Evolutionary conservation across 2,329 filamentous ascomycete species (phyloP).

Genomic region (Tympanopsis confertula): DNA sequence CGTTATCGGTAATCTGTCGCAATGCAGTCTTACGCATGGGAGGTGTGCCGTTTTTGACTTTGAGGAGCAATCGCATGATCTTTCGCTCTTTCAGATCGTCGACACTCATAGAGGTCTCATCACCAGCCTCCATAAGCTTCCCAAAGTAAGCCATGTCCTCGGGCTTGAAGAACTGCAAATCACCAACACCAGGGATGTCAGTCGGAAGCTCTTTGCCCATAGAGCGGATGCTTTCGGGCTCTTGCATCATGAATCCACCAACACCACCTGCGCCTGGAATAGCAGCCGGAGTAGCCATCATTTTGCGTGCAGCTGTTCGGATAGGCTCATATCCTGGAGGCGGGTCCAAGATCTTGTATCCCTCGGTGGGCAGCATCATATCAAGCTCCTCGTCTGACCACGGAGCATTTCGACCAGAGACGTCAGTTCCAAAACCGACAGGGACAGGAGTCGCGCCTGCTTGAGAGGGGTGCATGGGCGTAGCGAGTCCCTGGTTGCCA

Average conservation of each 20-base stretch:
- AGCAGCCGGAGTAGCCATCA: slow-evolving; percentile 20
- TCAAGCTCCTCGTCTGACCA: slow-evolving; percentile 92
- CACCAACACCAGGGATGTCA: slow-evolving; percentile 89
- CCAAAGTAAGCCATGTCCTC: slow-evolving; percentile 99
- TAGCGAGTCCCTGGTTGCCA: slow-evolving; percentile 48
- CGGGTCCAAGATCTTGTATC: slow-evolving; percentile 83
- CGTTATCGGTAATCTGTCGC: slow-evolving; percentile 94
- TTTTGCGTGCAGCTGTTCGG: slow-evolving; percentile 62
- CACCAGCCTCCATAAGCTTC: slow-evolving; percentile 85
- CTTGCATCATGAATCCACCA: slow-evolving; percentile 98
- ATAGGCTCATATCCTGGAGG: slow-evolving; percentile 86
- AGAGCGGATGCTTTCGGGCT: slow-evolving; percentile 71
- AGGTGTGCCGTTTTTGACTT: slow-evolving; percentile 98
- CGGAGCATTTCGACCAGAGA: slow-evolving; percentile 66
- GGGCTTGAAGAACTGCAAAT: slow-evolving; percentile 94
- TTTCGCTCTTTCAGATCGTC: slow-evolving; percentile 96
- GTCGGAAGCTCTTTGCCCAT: slow-evolving; percentile 86
- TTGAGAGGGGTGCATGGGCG: slow-evolving; percentile 65
- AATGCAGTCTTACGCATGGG: slow-evolving; percentile 98
- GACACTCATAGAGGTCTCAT: slow-evolving; percentile 83
- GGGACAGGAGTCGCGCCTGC: slow-evolving; percentile 35
- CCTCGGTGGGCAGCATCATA: slow-evolving; percentile 77
- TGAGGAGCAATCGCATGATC: slow-evolving; percentile 91
- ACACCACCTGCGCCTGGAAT: slow-evolving; percentile 12
- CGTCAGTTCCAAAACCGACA: slow-evolving; percentile 68